Conservation (phyloP, 2,329 filamentous ascomycete species). For the Stromatinia cepivora region DNA sequence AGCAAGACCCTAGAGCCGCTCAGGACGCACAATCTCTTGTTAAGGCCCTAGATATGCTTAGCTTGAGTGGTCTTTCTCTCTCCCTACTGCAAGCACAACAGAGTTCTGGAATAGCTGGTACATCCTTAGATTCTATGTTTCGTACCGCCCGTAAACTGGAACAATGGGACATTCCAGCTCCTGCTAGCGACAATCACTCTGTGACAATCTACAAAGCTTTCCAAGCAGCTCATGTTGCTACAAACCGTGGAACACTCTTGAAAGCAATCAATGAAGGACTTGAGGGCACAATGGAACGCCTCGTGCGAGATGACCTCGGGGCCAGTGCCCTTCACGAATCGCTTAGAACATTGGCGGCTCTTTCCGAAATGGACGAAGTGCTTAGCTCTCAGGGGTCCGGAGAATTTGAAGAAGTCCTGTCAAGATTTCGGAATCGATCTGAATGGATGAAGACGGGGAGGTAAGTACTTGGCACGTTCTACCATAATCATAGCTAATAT, state of each 20-base stretch:
- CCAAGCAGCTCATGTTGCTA: conserved; percentile 71
- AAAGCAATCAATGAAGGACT: conserved; percentile 64
- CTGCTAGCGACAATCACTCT: conserved; percentile 61
- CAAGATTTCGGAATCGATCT: conserved; percentile 63
- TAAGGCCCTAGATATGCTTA: conserved; percentile 74
- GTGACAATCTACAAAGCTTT: conserved; percentile 78
- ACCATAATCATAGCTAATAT: conserved; percentile 8
- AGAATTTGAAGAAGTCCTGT: conserved; percentile 62
- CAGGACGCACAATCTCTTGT: conserved; percentile 69
- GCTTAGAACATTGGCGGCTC: conserved; percentile 64
- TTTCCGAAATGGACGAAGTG: conserved; percentile 81
- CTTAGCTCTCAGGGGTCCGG: conserved; percentile 59
- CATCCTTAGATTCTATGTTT: conserved; percentile 70
- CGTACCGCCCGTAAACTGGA: conserved; percentile 79
- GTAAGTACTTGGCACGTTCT: conserved; percentile 49
- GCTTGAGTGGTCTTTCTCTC: conserved; percentile 82
- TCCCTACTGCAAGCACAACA: conserved; percentile 71
- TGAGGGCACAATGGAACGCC: conserved; percentile 57
- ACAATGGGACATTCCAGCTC: conserved; percentile 86
- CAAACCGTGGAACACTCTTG: conserved; percentile 54
- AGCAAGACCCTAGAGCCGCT: conserved; percentile 54
- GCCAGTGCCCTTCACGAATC: conserved; percentile 55
- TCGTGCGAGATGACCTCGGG: conserved; percentile 53
- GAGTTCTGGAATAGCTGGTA: conserved; percentile 55
- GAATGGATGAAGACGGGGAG: conserved; percentile 81